Conservation (phyloP, 225 moss, liverwort and hornwort species). For the Polytrichum formosum region DNA sequence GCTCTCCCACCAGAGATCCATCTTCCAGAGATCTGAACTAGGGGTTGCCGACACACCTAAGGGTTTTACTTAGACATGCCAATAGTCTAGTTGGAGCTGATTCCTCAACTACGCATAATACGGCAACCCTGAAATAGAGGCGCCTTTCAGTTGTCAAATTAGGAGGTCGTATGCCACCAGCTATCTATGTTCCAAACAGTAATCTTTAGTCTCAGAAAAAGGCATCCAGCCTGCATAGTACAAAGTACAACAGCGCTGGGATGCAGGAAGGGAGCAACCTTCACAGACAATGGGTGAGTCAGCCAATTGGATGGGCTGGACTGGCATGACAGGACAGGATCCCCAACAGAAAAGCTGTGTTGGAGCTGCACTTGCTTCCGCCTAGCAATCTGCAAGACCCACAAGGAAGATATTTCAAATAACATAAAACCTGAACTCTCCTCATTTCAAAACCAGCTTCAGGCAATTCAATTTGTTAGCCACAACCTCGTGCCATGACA, state of each 20-base stretch:
- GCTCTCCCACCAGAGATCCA: conserved; percentile 10
- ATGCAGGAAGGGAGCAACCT: conserved; percentile 24
- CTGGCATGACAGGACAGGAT: neutral
- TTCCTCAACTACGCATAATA: conserved; percentile 22
- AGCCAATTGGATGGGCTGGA: conserved; percentile 12
- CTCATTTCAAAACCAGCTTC: no score
- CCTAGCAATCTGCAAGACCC: conserved; percentile 69
- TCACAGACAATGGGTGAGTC: conserved; percentile 12
- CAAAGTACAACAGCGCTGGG: conserved; percentile 18
- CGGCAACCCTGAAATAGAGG: conserved; percentile 87
- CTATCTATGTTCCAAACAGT: conserved; percentile 30
- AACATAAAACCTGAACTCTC: no score
- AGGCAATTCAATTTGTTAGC: no score
- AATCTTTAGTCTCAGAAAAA: conserved; percentile 37
- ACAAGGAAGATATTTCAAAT: neutral
- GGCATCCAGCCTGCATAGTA: conserved; percentile 42
- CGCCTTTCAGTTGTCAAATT: conserved; percentile 44
- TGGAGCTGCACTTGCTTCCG: conserved; percentile 11
- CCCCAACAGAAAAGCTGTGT: conserved; percentile 11
- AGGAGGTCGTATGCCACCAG: conserved; percentile 15
- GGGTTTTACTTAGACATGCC: conserved; percentile 13
- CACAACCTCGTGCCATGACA: no score
- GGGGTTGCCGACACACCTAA: conserved; percentile 10
- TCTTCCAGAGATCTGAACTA: conserved; percentile 11
- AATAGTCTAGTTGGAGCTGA: conserved; percentile 16